These are phyloP conservation scores for Xylariaceae sp. DNA, from an alignment of 2,329 filamentous ascomycete species.

Conservation along the genomic window DNA sequence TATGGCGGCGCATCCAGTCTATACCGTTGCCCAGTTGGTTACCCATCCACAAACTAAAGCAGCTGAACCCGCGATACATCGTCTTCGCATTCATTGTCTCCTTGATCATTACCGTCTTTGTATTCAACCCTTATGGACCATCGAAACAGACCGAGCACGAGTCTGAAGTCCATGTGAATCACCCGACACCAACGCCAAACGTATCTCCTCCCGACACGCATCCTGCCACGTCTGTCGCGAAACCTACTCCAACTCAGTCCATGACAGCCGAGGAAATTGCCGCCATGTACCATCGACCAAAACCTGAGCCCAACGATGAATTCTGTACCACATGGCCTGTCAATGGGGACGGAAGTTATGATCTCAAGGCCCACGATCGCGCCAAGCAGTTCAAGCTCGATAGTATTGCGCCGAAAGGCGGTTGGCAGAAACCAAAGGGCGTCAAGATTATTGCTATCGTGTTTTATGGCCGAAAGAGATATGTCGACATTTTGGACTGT, in stretches of 20 bases:
- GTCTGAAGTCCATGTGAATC: too few species aligned
- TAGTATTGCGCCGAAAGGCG: constrained; percentile 38
- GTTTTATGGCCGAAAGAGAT: constrained; percentile 53
- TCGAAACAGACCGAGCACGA: too few species aligned
- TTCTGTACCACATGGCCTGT: constrained; percentile 43
- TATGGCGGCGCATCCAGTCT: constrained; percentile 34
- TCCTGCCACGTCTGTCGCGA: too few species aligned
- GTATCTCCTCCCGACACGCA: too few species aligned
- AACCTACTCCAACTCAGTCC: too few species aligned
- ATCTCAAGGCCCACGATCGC: constrained; percentile 24
- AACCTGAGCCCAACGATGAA: constrained; percentile 15
- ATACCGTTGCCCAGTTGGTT: constrained; percentile 33
- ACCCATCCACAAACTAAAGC: constrained; percentile 34
- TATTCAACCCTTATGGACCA: constrained; percentile 38
- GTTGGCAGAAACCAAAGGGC: constrained; percentile 40
- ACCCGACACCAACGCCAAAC: not conserved
- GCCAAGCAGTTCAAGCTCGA: constrained; percentile 26
- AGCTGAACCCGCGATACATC: constrained; percentile 34
- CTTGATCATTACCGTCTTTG: constrained; percentile 33
- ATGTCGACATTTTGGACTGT: constrained; percentile 55
- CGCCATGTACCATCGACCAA: too few species aligned
- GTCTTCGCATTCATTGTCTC: constrained; percentile 32
- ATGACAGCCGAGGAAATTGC: too few species aligned
- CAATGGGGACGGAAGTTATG: constrained; percentile 31
- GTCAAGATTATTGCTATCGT: constrained; percentile 53